Conservation (phyloP, 805 yeast species). For the Aciculoconidium aculeatum region DNA sequence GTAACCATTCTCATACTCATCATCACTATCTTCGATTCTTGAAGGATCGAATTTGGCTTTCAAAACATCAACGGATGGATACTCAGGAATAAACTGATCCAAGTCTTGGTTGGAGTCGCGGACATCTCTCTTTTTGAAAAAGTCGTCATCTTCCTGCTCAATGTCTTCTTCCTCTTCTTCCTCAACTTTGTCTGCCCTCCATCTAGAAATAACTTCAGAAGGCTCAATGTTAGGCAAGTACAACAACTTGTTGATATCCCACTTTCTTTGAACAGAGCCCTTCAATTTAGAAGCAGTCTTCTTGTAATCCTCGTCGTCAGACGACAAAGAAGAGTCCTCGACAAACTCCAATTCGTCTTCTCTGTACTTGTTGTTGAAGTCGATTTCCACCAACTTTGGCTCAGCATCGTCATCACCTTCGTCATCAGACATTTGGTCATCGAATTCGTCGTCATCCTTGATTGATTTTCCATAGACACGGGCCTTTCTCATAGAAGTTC, state of each 20-base stretch:
- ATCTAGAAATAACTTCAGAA: conserved; percentile 61
- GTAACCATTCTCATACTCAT: conserved; percentile 39
- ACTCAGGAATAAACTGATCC: conserved; percentile 33
- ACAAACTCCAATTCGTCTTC: conserved; percentile 37
- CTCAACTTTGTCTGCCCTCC: conserved; percentile 53
- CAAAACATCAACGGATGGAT: conserved; percentile 38
- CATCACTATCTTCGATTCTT: conserved; percentile 22
- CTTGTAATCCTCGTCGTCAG: conserved; percentile 37
- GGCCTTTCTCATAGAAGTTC: conserved; percentile 53
- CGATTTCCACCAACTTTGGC: conserved; percentile 43
- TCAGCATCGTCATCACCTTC: conserved; percentile 34
- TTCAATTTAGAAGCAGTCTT: conserved; percentile 56
- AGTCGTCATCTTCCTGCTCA: conserved; percentile 40
- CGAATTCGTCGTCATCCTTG: conserved; percentile 42
- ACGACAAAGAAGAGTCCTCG: conserved; percentile 42
- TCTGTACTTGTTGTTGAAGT: conserved; percentile 33
- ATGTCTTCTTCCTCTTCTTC: conserved; percentile 35
- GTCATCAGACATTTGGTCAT: conserved; percentile 32
- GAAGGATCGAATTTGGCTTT: conserved; percentile 41
- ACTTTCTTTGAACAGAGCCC: conserved; percentile 47
- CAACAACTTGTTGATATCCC: conserved; percentile 78
- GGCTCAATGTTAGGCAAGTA: conserved; percentile 78
- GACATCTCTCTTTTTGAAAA: conserved; percentile 46
- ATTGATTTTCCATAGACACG: conserved; percentile 52
- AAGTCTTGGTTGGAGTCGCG: conserved; percentile 23